Conservation (phyloP, 495 filamentous ascomycete genomes). For the Glutinoglossum americanum region DNA sequence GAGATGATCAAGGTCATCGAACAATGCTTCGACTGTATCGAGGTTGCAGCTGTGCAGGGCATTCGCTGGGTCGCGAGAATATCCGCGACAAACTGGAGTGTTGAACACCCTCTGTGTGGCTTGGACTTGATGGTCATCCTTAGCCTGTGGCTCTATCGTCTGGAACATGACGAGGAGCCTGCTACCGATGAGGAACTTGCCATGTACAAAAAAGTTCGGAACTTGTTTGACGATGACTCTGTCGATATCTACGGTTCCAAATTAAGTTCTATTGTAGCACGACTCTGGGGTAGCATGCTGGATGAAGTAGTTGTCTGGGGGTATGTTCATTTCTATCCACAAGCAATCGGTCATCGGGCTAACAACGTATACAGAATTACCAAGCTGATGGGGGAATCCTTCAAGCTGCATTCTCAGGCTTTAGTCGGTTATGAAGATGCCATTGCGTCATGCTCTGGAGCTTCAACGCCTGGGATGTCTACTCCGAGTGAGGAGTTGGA, state of each 20-base stretch:
- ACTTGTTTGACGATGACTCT: slow-evolving; percentile 76
- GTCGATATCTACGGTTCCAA: slow-evolving; percentile 57
- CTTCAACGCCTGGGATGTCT: slow-evolving; percentile 1
- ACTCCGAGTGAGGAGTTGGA: slow-evolving; percentile 1
- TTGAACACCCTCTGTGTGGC: slow-evolving; percentile 91
- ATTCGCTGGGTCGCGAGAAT: slow-evolving; percentile 97
- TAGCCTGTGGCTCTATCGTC: slow-evolving; percentile 90
- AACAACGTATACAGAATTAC: slow-evolving; percentile 55
- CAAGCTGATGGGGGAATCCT: slow-evolving; percentile 92
- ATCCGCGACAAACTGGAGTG: slow-evolving; percentile 95
- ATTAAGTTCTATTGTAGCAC: slow-evolving; percentile 80
- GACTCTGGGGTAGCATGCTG: slow-evolving; percentile 93
- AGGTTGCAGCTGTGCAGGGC: slow-evolving; percentile 81
- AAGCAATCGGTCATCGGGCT: slow-evolving; percentile 15
- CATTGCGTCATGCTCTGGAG: slow-evolving; percentile 10
- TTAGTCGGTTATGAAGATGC: slow-evolving; percentile 84
- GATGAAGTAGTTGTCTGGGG: slow-evolving; percentile 99
- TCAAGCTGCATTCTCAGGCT: slow-evolving; percentile 89
- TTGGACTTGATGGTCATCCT: slow-evolving; percentile 98
- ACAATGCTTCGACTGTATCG: slow-evolving; percentile 94
- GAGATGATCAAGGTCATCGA: slow-evolving; percentile 98
- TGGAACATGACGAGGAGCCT: slow-evolving; percentile 96
- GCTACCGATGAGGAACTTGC: slow-evolving; percentile 61
- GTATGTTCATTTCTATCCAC: slow-evolving; percentile 25
- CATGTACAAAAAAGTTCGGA: slow-evolving; percentile 90